Evolutionary conservation across 179 eudicot species (phyloP).

Genomic region (Pouteria campechiana): DNA sequence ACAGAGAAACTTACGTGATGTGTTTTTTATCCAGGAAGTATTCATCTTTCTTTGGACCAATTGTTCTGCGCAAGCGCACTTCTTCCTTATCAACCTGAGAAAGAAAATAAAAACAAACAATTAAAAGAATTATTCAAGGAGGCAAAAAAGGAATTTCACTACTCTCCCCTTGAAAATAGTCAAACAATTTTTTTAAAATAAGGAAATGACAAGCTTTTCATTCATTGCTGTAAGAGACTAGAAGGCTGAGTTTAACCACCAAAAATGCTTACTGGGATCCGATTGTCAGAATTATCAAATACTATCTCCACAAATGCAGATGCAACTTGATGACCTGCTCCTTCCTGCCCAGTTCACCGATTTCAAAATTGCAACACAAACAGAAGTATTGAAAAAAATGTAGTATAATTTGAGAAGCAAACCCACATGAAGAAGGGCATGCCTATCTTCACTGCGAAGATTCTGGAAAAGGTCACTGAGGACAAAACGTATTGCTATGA

Average conservation of each 20-base stretch:
- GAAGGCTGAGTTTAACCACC: not conserved
- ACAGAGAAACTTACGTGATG: constrained; percentile 55
- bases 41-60: constrained; percentile 94
- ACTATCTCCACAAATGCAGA: constrained; percentile 99
- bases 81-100: constrained; percentile 91
- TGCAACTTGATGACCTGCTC: constrained; percentile 89
- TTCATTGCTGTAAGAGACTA: too few species aligned
- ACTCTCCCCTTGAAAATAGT: too few species aligned
- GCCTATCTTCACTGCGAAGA: constrained; percentile 87
- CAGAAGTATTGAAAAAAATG: not conserved
- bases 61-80: constrained; percentile 85
- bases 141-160: too few species aligned
- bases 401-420: not conserved
- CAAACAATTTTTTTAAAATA: too few species aligned
- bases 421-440: constrained; percentile 87
- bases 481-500: constrained; percentile 92
- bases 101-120: not conserved
- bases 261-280: constrained; percentile 76
- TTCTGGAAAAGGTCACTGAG: constrained; percentile 95
- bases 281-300: constrained; percentile 89
- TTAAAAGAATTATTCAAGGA: too few species aligned
- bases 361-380: constrained; percentile 1
- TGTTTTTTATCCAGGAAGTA: constrained; percentile 98
- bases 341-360: constrained; percentile 53
- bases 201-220: too few species aligned